Conservation (phyloP, 1,284 basidiomycete genomes). For the Ganoderma leucocontextum region DNA sequence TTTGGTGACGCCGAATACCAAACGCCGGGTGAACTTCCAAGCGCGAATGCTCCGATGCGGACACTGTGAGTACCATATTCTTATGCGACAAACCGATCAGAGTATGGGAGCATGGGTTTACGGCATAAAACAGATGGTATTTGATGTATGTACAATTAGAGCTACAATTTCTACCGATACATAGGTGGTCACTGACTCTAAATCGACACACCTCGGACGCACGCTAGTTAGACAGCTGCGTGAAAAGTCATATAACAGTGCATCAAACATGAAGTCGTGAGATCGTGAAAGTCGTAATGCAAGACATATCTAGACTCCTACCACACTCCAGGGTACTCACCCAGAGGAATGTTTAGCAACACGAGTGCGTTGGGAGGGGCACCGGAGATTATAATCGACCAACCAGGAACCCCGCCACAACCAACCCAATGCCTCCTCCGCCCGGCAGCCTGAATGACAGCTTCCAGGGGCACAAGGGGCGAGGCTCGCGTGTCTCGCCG, state of each 20-base stretch:
- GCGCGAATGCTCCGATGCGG: background rate
- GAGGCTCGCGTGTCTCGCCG: background rate
- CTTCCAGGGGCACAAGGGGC: background rate
- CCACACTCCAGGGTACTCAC: no score
- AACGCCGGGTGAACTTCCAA: background rate
- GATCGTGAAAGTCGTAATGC: slow-evolving; percentile 12
- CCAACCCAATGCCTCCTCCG: background rate
- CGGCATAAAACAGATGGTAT: background rate
- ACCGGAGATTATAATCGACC: background rate
- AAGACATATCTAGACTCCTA: background rate
- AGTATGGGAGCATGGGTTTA: background rate
- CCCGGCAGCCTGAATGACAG: background rate
- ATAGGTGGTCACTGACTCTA: slow-evolving; percentile 14
- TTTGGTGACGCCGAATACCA: background rate
- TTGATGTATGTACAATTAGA: slow-evolving; percentile 19
- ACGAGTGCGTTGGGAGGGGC: background rate
- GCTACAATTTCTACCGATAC: slow-evolving; percentile 23
- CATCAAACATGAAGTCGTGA: slow-evolving; percentile 10
- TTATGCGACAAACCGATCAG: background rate
- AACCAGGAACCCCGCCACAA: background rate
- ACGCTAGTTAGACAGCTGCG: background rate
- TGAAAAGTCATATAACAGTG: background rate
- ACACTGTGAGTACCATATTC: background rate
- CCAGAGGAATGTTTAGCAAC: background rate
- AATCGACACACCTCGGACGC: background rate